Evolutionary conservation across 768 basidiomycete species (phyloP), one percentile per base, ranked within the genome.

Genomic region (Clathrus columnatus): DNA sequence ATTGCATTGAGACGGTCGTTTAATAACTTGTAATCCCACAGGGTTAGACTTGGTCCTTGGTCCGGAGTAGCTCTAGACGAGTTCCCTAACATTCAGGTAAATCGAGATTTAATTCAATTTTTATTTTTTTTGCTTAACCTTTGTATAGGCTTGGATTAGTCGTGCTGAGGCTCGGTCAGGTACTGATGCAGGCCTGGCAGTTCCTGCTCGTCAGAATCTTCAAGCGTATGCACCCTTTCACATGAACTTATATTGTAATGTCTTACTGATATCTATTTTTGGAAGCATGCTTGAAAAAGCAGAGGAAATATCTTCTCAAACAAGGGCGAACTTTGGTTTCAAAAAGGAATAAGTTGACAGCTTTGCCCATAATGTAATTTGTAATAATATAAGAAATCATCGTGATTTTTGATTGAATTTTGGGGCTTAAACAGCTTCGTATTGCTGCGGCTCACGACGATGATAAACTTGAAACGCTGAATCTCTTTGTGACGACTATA

Each of bases 11-110:
- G 11, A 21, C 10, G 11, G 42, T 5, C 17, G 28, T 24, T 26
- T 5, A 55, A 17, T 55, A 5, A 21, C 5, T 21, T 30, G 17
- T 21, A 16, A 29, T 5, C n/a, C n/a, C n/a, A n/a, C 11, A 55
- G 54, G 54, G 54, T 55, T 18, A 24, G 4, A 2, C 8, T 32
- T 17, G 54, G 45, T 14, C 54, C 54, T 16, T 55, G 54, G 54
- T 27, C 54, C 10, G 54, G 54, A 7, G 29, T 55, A 4, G 54
- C 14, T 14, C 24, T 55, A 14, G 32, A 18, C 26, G 30, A 24
- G 7, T 55, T 28, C 36, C 54, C 54, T 7, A 55, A 55, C 17
- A 48, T 55, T 14, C 21, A 46, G 44, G 54, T 55, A 24, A 47
- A 8, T 24, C 4, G 10, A 18, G 51, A 21, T 20, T 23, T n/a